Evolutionary conservation across 768 basidiomycete species (phyloP).

Genomic region (Kwoniella sp.): DNA sequence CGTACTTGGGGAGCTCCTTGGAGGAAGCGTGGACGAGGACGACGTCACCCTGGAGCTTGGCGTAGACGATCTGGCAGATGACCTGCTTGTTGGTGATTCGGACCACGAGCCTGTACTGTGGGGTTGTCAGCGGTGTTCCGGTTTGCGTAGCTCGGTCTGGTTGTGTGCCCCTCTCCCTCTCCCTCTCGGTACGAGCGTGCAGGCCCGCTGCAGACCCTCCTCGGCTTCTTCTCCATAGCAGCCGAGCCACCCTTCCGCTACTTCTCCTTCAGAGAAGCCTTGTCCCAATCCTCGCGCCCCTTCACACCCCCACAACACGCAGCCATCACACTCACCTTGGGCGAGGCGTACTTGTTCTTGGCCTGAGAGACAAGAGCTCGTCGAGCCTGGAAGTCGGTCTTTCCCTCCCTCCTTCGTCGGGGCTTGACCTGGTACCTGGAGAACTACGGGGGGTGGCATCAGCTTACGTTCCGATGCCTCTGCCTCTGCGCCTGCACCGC

Average conservation of each 20-base stretch:
- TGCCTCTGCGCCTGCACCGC: not conserved
- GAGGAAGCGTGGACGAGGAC: constrained; percentile 83
- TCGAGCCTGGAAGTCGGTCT: constrained; percentile 99
- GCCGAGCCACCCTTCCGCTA: not conserved
- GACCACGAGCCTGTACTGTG: constrained; percentile 67
- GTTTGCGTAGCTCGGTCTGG: not conserved
- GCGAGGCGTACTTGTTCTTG: constrained; percentile 99
- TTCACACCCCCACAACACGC: too few relatives aligned
- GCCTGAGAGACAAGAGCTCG: constrained; percentile 96
- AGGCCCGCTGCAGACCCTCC: not conserved
- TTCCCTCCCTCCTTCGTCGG: constrained; percentile 93
- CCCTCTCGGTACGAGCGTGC: not conserved
- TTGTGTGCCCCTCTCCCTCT: not conserved
- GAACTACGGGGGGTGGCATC: not conserved
- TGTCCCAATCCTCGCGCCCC: too few relatives aligned
- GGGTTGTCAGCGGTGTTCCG: too few relatives aligned
- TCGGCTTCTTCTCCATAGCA: too few relatives aligned
- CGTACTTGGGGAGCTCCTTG: constrained; percentile 86
- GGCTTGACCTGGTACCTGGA: constrained; percentile 94
- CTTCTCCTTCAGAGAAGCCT: too few relatives aligned
- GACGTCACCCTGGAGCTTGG: constrained; percentile 90
- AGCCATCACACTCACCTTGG: constrained; percentile 69
- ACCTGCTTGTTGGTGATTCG: constrained; percentile 97
- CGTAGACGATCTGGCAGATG: constrained; percentile 84
- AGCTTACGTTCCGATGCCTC: not conserved